phyloP scores from a whole-genome alignment of 352 stramenopile species.

The Phytophthora pseudosyringae region DNA sequence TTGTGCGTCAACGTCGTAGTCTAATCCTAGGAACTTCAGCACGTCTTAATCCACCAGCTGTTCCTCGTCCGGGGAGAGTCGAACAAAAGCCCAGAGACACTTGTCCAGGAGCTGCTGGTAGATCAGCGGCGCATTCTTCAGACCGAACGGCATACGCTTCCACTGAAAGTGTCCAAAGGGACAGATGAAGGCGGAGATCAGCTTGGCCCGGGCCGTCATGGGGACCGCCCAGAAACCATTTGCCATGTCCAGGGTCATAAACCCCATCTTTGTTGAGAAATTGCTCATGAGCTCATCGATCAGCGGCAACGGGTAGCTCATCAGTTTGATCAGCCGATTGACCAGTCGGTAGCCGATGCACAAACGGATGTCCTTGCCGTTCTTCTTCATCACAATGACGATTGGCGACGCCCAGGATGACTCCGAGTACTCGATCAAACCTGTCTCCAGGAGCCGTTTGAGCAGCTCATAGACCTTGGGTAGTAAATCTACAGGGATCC shows the following conservation, averaged over 20 bases:
- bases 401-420: constrained; percentile 6
- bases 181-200: constrained; percentile 31
- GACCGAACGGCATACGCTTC: constrained; percentile 1
- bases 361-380: neutral
- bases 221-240: neutral
- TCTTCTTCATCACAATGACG: constrained; percentile 28
- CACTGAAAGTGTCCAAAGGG: constrained; percentile 32
- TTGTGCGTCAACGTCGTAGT: neutral
- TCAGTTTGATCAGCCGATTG: constrained; percentile 27
- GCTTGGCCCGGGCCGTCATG: neutral
- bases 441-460: constrained; percentile 7
- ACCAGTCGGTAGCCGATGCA: constrained; percentile 30
- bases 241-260: neutral
- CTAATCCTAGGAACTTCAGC: too few species aligned
- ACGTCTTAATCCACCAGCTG: too few species aligned
- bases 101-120: constrained; percentile 17
- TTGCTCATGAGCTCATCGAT: constrained; percentile 37
- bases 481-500: constrained; percentile 2
- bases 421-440: constrained; percentile 11
- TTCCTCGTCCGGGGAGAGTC: too few species aligned
- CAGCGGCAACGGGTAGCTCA: constrained; percentile 25
- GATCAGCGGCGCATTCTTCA: too few species aligned
- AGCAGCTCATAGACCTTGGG: constrained; percentile 23
- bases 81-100: constrained; percentile 1
- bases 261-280: too few species aligned